These are phyloP conservation scores for Elsinoe australis DNA, from an alignment of 2,329 filamentous ascomycete genomes.

Conservation along the genomic window DNA sequence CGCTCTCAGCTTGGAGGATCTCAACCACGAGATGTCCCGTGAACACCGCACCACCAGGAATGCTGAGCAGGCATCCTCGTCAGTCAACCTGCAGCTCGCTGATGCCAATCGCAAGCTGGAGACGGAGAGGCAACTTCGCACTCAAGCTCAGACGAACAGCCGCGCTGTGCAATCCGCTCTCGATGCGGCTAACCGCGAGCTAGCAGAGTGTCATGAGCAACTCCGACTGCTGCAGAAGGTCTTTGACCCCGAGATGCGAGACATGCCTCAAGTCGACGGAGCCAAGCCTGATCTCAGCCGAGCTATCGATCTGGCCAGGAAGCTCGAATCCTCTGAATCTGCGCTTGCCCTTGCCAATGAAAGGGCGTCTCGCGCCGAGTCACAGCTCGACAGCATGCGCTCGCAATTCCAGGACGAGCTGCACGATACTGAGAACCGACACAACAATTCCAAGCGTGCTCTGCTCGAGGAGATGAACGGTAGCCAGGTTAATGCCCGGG, in stretches of 20 bases:
- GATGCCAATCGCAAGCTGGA: constrained; percentile 86
- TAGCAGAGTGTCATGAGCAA: constrained; percentile 71
- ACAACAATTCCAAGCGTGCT: constrained; percentile 60
- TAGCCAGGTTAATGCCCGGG: constrained; percentile 65
- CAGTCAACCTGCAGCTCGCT: constrained; percentile 70
- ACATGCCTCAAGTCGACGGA: constrained; percentile 48
- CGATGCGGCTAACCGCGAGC: constrained; percentile 71
- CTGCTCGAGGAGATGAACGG: constrained; percentile 80
- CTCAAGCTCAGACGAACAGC: constrained; percentile 77
- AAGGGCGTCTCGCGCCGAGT: constrained; percentile 72
- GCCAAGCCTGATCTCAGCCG: constrained; percentile 59
- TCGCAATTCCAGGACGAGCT: constrained; percentile 65
- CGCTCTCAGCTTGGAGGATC: constrained; percentile 76
- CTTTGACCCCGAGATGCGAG: constrained; percentile 67
- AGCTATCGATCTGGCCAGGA: constrained; percentile 69
- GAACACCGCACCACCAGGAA: constrained; percentile 85
- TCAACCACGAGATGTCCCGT: constrained; percentile 83
- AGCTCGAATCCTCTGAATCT: constrained; percentile 81
- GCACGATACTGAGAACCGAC: constrained; percentile 54
- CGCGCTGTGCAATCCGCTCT: constrained; percentile 71
- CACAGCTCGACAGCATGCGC: constrained; percentile 70
- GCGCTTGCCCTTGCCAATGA: constrained; percentile 77
- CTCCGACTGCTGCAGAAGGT: constrained; percentile 76
- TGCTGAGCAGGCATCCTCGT: constrained; percentile 80
- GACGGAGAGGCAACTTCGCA: constrained; percentile 76